Base-by-base conservation (phyloP, 73 alveolate genomes). In the Stentor coeruleus region DNA sequence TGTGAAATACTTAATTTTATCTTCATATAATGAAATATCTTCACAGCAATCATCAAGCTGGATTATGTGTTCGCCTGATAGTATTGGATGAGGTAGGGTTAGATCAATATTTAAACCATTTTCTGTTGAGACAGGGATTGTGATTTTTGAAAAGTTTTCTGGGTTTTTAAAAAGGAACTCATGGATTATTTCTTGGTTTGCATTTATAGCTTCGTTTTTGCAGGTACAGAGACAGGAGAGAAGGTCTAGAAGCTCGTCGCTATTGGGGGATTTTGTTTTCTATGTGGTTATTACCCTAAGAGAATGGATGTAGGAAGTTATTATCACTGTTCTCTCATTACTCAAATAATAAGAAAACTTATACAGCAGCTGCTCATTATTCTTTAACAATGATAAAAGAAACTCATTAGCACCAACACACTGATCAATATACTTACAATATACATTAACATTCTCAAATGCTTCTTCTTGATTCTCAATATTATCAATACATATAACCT, bases 121-220 rank as follows among this genome's bases (percentile, higher is more conserved):
- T 26, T 20, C n/a, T 26, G 79, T 28, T 26, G 79, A 66, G 0
- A 66, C 79, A 20, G 79, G 79, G 0, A 66, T 66, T 15, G 37
- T 20, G 1, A 31, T 31, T 66, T 66, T 66, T 33, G n/a, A 31
- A 33, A 28, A 66, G n/a, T 20, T 66, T 28, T 66, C 79, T 1
- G n/a, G 79, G 79, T 31, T 66, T 20, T 20, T 20, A 66, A 75
- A 75, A 38, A 75, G 26, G 26, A 26, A 37, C 15, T 40, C 38
- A 75, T 20, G 58, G 39, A 75, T 75, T 2, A 20, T 31, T 40
- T 75, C 83, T 75, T 75, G 72, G 66, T 75, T 75, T 2, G 38
- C 81, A 38, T 75, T 15, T 14, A 75, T 75, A 14, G 59, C 14
- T 1, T 75, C 83, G 15, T 35, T 66, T 39, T 39, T n/a, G 58